These are phyloP conservation scores for Hypoxylon perforatum DNA, from an alignment of 495 filamentous ascomycete species.

Conservation along the genomic window DNA sequence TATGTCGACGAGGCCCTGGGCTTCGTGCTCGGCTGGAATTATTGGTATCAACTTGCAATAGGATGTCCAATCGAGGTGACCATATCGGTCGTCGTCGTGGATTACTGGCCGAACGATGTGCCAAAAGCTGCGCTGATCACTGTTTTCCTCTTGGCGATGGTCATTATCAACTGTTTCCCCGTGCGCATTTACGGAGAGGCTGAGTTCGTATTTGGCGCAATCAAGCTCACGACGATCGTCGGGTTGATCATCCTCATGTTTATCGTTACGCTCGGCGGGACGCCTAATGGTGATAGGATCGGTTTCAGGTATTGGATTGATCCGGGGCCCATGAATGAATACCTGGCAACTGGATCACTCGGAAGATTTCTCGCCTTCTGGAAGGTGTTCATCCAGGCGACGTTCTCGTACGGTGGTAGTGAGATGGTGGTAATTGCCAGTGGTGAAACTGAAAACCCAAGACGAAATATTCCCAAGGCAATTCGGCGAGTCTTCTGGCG, in stretches of 20 bases:
- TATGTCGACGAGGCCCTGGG: conserved; percentile 77
- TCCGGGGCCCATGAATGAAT: conserved; percentile 75
- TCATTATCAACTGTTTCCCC: conserved; percentile 48
- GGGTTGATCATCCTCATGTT: conserved; percentile 76
- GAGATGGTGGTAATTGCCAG: conserved; percentile 73
- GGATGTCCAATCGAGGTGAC: conserved; percentile 54
- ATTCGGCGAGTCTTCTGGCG: conserved; percentile 77
- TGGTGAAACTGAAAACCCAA: conserved; percentile 77
- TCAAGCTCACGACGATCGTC: conserved; percentile 73
- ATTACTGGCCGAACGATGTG: conserved; percentile 59
- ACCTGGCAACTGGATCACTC: conserved; percentile 60
- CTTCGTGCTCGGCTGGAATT: conserved; percentile 80
- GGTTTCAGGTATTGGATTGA: conserved; percentile 76
- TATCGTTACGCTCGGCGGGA: conserved; percentile 72
- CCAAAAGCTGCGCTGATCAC: conserved; percentile 64
- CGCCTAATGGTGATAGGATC: conserved; percentile 64
- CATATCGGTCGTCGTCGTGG: conserved; percentile 54
- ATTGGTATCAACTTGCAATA: conserved; percentile 50
- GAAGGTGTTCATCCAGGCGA: conserved; percentile 69
- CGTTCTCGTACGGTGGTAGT: conserved; percentile 68
- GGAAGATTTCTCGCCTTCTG: conserved; percentile 70
- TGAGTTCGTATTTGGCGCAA: conserved; percentile 67
- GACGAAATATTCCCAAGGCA: conserved; percentile 75
- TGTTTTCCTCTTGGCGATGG: conserved; percentile 56
- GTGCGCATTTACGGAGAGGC: conserved; percentile 67